Base-by-base conservation (phyloP, 352 stramenopile genomes). In the Phytophthora crassamura region DNA sequence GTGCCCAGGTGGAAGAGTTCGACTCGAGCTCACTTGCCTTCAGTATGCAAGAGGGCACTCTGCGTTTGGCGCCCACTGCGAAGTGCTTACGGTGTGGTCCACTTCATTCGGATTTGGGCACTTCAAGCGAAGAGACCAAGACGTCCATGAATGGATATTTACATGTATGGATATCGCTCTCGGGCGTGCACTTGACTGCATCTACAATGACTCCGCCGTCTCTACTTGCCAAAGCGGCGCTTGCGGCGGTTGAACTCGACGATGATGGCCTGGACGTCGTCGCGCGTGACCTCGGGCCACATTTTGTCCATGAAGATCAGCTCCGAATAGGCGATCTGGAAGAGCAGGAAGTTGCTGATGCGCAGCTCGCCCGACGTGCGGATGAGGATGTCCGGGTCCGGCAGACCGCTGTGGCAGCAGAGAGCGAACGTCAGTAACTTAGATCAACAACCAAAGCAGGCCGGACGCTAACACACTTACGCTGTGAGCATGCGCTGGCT, bases 321-420 rank as follows among this genome's bases (percentile, higher is more conserved):
- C 77, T 99, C 96, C 40, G 94, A 76, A 82, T 99, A 98, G 28
- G 95, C 95, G 42, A 91, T 86, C 72, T 99, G 94, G 81, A 90
- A 99, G 7, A 99, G 73, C 43, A 99, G 67, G 69, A 99, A 99
- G 74, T 99, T 99, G 73, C 90, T 98, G 42, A 99, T 82, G 43
- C 97, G 91, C 50, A 87, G 70, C 71, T 99, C 97, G 14, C 97
- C 97, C 36, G 93, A 97, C 10, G 97, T 99, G 22, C 97, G 90
- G 48, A 99, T 88, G 18, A 99, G 75, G 18, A 99, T 73, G 63
- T 99, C 97, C 6, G 96, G 95, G 67, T 98, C 90, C 9, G 90
- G 91, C 28, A 98, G 59, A 4, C 74, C 74, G 3, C 93, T 98
- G 41, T 42, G 7, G 33, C 28, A 62, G 25, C 14, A 41, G 47